A percentile compares a stretch with the other conserved stretches of the same genome.
Evolutionary conservation across 2,329 filamentous ascomycete genomes (phyloP).

Genomic region (Hymenoscyphus salicellus): DNA sequence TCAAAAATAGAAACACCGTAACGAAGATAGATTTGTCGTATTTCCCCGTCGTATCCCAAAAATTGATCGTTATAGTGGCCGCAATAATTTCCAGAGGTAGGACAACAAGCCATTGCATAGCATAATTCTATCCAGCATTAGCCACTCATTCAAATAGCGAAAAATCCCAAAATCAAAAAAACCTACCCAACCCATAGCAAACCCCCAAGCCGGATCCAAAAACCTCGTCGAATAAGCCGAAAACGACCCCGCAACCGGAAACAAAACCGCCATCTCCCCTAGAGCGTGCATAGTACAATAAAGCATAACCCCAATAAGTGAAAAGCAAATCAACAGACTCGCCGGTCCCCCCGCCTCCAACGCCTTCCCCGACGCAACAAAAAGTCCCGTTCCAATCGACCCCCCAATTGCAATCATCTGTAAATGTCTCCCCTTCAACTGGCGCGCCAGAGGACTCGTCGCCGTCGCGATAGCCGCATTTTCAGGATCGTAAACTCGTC

Average conservation of each 20-base stretch:
- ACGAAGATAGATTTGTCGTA: conserved; percentile 75
- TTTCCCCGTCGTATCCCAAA: conserved; percentile 59
- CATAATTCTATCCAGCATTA: conserved; percentile 56
- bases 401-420: conserved; percentile 98
- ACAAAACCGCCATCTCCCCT: conserved; percentile 86
- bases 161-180: not conserved
- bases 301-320: conserved; percentile 78
- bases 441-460: conserved; percentile 69
- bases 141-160: not conserved
- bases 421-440: conserved; percentile 78
- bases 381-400: conserved; percentile 83
- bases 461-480: conserved; percentile 61
- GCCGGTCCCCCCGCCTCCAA: conserved; percentile 73
- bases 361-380: conserved; percentile 76
- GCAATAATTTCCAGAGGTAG: conserved; percentile 84
- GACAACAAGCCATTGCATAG: conserved; percentile 81
- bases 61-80: conserved; percentile 78
- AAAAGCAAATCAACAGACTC: conserved; percentile 73
- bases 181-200: conserved; percentile 78
- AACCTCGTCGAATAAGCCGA: conserved; percentile 90
- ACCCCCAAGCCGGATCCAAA: conserved; percentile 89
- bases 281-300: conserved; percentile 90
- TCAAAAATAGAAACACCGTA: conserved; percentile 72
- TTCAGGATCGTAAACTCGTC: conserved; percentile 59
- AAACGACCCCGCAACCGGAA: conserved; percentile 89